A percentile compares a stretch with the other conserved stretches of the same genome.
Conservation (phyloP, 73 alveolate genomes). For the Symbiodinium natans region DNA sequence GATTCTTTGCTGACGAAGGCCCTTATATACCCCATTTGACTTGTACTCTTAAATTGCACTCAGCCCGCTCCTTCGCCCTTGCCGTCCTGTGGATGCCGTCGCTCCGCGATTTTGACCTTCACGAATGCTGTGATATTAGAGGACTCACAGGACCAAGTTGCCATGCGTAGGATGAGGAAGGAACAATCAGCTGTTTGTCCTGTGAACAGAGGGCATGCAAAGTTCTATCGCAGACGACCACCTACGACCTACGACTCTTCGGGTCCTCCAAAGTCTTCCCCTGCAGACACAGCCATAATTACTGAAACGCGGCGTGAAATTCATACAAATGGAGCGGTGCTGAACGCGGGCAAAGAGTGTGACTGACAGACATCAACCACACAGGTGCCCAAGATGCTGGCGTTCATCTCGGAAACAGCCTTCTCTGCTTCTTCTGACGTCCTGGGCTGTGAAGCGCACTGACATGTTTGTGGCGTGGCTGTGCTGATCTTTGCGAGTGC, state of each 20-base stretch:
- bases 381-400: not conserved
- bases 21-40: not conserved
- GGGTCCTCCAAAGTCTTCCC: not conserved
- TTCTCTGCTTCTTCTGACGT: constrained; percentile 53
- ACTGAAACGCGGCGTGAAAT: not conserved
- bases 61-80: constrained; percentile 61
- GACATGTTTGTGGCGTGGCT: too few relatives aligned
- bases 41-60: not conserved
- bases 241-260: not conserved
- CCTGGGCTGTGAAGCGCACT: constrained; percentile 28
- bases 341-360: not conserved
- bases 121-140: not conserved
- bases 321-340: too few relatives aligned
- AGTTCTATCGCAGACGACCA: not conserved
- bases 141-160: not conserved
- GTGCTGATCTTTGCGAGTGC: too few relatives aligned
- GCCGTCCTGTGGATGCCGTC: not conserved
- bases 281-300: not conserved
- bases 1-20: too few relatives aligned
- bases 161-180: constrained; percentile 12
- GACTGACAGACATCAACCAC: not conserved
- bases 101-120: constrained; percentile 73
- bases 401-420: constrained; percentile 41
- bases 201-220: not conserved
- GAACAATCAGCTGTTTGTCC: not conserved